Evolutionary conservation across 192 early-diverging fungal genomes (phyloP), one percentile per base, ranked within the genome.

Genomic region (Backusella luteola): DNA sequence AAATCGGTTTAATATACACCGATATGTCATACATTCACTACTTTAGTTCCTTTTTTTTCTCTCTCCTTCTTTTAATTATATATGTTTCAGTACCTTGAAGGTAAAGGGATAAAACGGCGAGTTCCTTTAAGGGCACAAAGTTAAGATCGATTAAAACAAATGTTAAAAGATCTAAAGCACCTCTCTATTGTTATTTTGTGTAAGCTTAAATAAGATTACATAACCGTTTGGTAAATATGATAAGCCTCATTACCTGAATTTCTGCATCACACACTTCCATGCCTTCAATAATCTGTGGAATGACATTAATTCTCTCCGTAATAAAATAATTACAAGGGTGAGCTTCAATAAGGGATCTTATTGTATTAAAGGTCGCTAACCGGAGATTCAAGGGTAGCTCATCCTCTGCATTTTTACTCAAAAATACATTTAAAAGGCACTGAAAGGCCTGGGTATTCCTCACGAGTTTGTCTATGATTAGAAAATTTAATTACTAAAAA

Each of bases 251-350:
- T 76, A 88, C 84, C 81, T 87, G 83, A 42, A 85, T 75, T 19
- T 85, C 73, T 46, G 68, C 34, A 49, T 83, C 79, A 73, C 83
- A 87, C 1, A 34, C 80, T 52, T 89, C 87, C 19, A 91, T 77
- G 34, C 82, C 74, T 73, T 91, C 89, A 34, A 89, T 84, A 3
- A 90, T 75, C 34, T 82, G 80, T 1, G 88, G 85, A 6, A 91
- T 67, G 34, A 83, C 73, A 52, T 85, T 87, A 26, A 87, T 77
- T 4, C 80, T 56, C 42, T 85, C 84, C 14, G 86, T 80, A 17
- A 90, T 63, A 76, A 91, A 91, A 72, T 88, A 91, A 74, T 91
- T 91, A 66, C 82, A 79, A 23, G 81, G 80, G 71, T 91, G 85
- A 56, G 79, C 76, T 71, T 86, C 73, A n/a, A 89, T 83, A 34